Evolutionary conservation across 2,329 filamentous ascomycete species (phyloP), one percentile per base, ranked within the genome.

Genomic region (Zalaria obscura): DNA sequence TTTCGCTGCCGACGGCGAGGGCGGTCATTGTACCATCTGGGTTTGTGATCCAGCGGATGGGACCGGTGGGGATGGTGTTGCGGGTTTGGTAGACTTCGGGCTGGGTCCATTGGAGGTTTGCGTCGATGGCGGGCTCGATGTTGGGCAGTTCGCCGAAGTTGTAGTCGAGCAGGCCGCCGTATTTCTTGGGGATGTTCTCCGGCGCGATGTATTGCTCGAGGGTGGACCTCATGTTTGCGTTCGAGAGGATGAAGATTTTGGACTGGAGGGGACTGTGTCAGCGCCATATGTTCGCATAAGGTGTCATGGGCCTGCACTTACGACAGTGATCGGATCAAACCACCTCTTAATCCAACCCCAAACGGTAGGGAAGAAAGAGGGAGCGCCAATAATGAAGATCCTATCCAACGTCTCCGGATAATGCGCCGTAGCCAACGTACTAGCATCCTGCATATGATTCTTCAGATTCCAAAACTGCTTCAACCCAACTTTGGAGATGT

Each of bases 381-480:
- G 89, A 0, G 89, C 89, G 46, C 88, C 88, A 48, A 95, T 86
- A 54, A 96, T 82, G 56, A 80, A 86, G 60, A 83, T 83, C 51
- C 84, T 74, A 59, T 93, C 89, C 39, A 95, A 66, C 0, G 88
- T 96, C 65, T 96, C 89, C 1, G 89, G 89, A 59, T 95, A 96
- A 64, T 95, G 84, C 4, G 88, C 86, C 3, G 88, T 95, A 4
- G 89, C 89, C 41, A 95, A 69, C 45, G 80, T 76, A 55, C 82
- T 88, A 2, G 88, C 88, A 55, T 87, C 82, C 65, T 95, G 88
- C 87, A 96, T 93, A 61, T 95, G 89, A 25, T 66, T 67, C 68
- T 93, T 91, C 47, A 96, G 64, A 63, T 93, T 93, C 89, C 89
- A 95, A 60, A 95, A 95, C 66, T 93, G 87, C 67, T 84, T 86